Evolutionary conservation across 306 rosid species (phyloP).

Genomic region (Acacia confusa): DNA sequence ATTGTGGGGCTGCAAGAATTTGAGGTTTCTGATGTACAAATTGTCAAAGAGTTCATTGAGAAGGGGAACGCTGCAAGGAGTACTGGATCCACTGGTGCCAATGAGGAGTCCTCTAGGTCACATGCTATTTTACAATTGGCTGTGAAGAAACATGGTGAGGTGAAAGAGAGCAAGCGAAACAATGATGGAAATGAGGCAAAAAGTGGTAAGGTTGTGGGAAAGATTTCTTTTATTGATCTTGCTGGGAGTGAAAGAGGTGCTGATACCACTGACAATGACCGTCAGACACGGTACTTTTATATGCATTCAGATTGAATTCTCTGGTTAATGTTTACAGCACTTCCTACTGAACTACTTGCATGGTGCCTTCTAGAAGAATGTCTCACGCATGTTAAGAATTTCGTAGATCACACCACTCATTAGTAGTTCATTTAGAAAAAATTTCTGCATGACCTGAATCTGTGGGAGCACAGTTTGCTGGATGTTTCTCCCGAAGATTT

Average conservation of each 20-base stretch:
- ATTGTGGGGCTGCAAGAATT: conserved; percentile 99
- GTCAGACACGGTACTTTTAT: conserved; percentile 82
- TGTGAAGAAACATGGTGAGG: conserved; percentile 79
- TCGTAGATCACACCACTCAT: conserved; percentile 4
- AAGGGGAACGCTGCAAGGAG: conserved; percentile 94
- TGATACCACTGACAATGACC: conserved; percentile 97
- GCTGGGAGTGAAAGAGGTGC: conserved; percentile 99
- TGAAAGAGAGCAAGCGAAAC: conserved; percentile 75
- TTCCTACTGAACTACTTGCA: conserved; percentile 16
- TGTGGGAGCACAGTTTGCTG: not conserved
- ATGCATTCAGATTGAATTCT: not conserved
- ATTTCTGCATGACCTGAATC: not conserved
- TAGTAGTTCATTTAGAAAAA: not conserved
- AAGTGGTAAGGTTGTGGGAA: conserved; percentile 88
- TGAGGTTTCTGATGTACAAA: conserved; percentile 93
- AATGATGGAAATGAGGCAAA: conserved; percentile 80
- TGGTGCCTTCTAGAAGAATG: conserved; percentile 14
- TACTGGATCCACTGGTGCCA: conserved; percentile 98
- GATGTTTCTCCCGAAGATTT: not conserved
- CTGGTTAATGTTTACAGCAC: not conserved
- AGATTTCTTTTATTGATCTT: conserved; percentile 94
- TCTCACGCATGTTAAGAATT: conserved; percentile 7
- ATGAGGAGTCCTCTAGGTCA: conserved; percentile 98
- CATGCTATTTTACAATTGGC: conserved; percentile 95
- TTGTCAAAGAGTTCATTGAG: conserved; percentile 92